Base-by-base conservation (phyloP, 106 monocot genomes). In the Amphibolis antarctica region DNA sequence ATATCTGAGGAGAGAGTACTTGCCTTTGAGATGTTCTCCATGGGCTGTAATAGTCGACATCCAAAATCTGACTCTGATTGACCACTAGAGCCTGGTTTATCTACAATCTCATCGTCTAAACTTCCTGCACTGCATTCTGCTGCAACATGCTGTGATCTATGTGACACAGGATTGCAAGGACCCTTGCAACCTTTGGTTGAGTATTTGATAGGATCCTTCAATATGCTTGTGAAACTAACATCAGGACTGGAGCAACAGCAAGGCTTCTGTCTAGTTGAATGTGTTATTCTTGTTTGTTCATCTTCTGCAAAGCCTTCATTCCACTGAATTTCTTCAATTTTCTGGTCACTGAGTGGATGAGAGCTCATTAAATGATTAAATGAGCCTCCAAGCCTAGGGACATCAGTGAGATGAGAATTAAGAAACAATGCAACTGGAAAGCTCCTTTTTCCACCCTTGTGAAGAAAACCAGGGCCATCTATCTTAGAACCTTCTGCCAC, bases 301-400 rank as follows among this genome's bases (percentile, higher is more conserved):
- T 75, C 72, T 68, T 86, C 80, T 71, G 78, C 63, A 67, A 72
- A 89, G 62, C 83, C 86, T 70, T 96, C 94, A 53, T 89, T 77
- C 94, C 94, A 96, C 25, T 59, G 65, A 26, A 96, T 55, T 64
- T 88, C 81, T 69, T 82, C 61, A 20, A 69, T 59, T 66, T 68
- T 65, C 45, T 60, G 74, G 23, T 78, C 62, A 58, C 15, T 44
- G 24, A 80, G 47, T 62, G 71, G 46, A 17, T 81, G 70, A 68
- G 71, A 81, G 59, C 79, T 85, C 21, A 77, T 44, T 13, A 93
- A 69, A 62, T 85, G 82, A 70, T 71, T 78, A 42, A 70, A 62
- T 61, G 90, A 80, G 1, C 96, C 96, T 46, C 96, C 96, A 64
- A 98, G 69, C 76, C 96, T 80, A 55, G 84, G 72, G 69, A 80